Base-by-base conservation (phyloP, 1,284 basidiomycete species). In the Ceratobasidium papillatum region DNA sequence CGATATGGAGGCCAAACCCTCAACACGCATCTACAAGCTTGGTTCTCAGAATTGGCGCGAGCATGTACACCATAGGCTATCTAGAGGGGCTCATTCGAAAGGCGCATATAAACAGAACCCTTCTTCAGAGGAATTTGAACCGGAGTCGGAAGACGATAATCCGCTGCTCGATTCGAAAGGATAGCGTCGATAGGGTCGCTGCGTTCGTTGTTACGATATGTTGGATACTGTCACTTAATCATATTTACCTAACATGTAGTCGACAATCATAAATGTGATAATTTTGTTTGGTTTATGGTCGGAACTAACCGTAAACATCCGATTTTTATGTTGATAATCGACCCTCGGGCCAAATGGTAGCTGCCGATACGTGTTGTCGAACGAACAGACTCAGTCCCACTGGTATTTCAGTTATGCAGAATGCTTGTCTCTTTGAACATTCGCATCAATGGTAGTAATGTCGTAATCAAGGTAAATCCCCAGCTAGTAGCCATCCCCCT, bases 401-500 rank as follows among this genome's bases (percentile, higher is more conserved):
- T 11, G 38, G 45, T 11, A 17, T 19, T 47, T 47, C 45, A 47
- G 45, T 47, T 4, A 47, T 19, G 41, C 4, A 27, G n/a, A 61
- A 43, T 61, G 22, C 27, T 41, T 61, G 32, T 34, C 27, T 19
- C 19, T 17, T 14, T 32, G 41, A 61, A 61, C 36, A 43, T 61
- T 61, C 58, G 17, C 4, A 41, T 43, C 5, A 3, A n/a, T 43
- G 12, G 32, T 41, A n/a, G 34, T 27, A 3, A 19, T 27, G 30
- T n/a, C 8, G 7, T 36, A 17, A 61, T 61, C 34, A 32, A n/a
- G 14, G 19, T 22, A 12, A 17, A 56, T 22, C 68, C n/a, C 11
- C n/a, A 22, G 5, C 41, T 59, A 94, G 81, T 95, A 95, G 9
- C 93, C 92, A 80, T 95, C 94, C n/a, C 93, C 94, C 82, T 95